Base-by-base conservation (phyloP, 2,329 filamentous ascomycete genomes). In the Xylaria arbuscula region DNA sequence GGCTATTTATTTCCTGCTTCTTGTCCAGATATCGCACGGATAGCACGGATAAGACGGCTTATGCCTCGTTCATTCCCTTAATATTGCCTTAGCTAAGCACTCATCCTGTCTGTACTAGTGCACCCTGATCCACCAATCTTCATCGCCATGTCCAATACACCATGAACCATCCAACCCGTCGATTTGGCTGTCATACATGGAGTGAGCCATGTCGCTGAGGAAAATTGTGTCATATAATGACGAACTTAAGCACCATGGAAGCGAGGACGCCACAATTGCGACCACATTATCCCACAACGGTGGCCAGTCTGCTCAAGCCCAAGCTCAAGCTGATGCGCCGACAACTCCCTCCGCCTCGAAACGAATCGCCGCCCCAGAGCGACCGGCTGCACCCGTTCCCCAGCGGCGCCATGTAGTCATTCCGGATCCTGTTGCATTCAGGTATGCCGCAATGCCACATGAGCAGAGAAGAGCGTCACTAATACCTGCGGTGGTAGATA, bases 341-440 rank as follows among this genome's bases (percentile, higher is more conserved):
- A 57, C 67, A 42, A 71, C 72, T 45, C 65, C 74, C 24, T 45
- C 67, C 48, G 72, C 71, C 42, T 28, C 66, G 15, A 71, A 69
- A 62, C 68, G 66, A 56, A 38, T 63, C 8, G 59, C 62, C 45
- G 57, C 53, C 34, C 51, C 64, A 42, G 69, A 72, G 3, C 66
- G 69, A 50, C 64, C 72, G 8, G 69, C 77, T 24, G 75, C 78
- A 19, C 75, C 79, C 3, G 73, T 56, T 17, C 70, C 76, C 8
- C 72, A 72, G 32, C 79, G 82, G 53, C 84, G 84, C 67, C 81
- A 82, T 70, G 80, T 89, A 36, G 85, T 87, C n/a, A 83, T 89
- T 69, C 85, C 87, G 2, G 87, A 89, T 72, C 87, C 87, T 19
- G 82, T 88, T 58, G 86, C 87, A 9, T 86, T 89, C 70, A 83